Evolutionary conservation across 179 eudicot species (phyloP).

Genomic region (Spinacia oleracea): DNA sequence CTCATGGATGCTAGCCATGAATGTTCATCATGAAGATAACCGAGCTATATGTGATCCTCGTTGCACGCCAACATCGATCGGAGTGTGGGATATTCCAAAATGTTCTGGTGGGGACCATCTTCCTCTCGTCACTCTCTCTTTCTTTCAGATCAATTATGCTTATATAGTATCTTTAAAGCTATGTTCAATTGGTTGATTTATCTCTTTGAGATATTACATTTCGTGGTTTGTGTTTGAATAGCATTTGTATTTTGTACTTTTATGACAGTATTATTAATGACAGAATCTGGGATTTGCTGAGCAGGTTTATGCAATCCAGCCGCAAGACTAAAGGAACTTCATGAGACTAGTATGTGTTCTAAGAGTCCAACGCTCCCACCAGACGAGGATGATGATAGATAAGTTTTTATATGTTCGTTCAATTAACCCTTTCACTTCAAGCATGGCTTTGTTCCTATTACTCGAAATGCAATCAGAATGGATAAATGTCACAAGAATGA

Average conservation of each 20-base stretch:
- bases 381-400: constrained; percentile 46
- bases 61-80: constrained; percentile 67
- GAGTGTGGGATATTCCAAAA: constrained; percentile 78
- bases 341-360: constrained; percentile 48
- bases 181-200: not conserved
- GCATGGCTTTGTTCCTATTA: not conserved
- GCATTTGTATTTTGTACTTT: not conserved
- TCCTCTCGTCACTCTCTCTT: not conserved
- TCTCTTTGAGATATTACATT: not conserved
- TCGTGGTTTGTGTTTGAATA: not conserved
- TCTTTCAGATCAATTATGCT: not conserved
- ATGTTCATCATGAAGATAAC: constrained; percentile 68
- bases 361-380: constrained; percentile 64
- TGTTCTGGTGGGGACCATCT: constrained; percentile 53
- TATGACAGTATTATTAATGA: constrained; percentile 3
- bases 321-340: constrained; percentile 55
- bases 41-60: constrained; percentile 61
- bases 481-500: constrained; percentile 14
- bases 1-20: constrained; percentile 80
- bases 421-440: constrained; percentile 3
- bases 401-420: constrained; percentile 21
- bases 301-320: constrained; percentile 66
- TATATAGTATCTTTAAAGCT: not conserved
- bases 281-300: not conserved
- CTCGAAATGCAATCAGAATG: constrained; percentile 4